Evolutionary conservation across 768 basidiomycete species (phyloP), one percentile per base, ranked within the genome.

Genomic region (Panellus pusillus): DNA sequence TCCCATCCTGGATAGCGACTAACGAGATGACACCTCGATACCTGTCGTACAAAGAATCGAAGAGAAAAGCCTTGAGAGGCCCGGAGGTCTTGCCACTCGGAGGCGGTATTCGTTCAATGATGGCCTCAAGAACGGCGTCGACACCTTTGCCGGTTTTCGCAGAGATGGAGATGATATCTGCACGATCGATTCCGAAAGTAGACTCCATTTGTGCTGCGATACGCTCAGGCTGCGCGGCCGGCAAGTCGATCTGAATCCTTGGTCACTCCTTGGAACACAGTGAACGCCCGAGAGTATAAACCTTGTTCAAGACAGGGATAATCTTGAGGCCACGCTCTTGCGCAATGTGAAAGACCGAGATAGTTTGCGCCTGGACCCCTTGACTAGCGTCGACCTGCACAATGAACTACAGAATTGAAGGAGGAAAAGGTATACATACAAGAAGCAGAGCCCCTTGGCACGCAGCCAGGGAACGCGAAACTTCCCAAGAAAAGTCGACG

Each of bases 401-500:
- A 31, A 29, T 13, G 32, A 20, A 15, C 12, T 31, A n/a, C 51
- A 49, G 28, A 18, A 54, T 46, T 29, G 28, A 15, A 27, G 31
- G 14, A 39, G 35, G 18, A 38, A 42, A 14, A 45, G 18, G 50
- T 8, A 12, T 20, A 63, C 68, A 53, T 63, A 82, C 80, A n/a
- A 82, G 72, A 35, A 86, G 68, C 38, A 86, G 67, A 9, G 92
- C 96, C 9, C 97, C 97, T 73, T 99, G 91, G 61, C 91, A 97
- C 29, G 96, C 93, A 4, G 93, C 87, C 37, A 98, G 72, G 24
- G 91, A 93, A 44, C 97, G 82, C 14, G 93, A 89, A 31, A 99
- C 93, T 70, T 98, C 96, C 86, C 93, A 97, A 53, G 92, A 82
- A 71, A 99, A 99, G 74, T 99, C 97, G 35, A 98, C 97, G 71